Base-by-base conservation (phyloP, 306 rosid species). In the Luffa aegyptiaca region DNA sequence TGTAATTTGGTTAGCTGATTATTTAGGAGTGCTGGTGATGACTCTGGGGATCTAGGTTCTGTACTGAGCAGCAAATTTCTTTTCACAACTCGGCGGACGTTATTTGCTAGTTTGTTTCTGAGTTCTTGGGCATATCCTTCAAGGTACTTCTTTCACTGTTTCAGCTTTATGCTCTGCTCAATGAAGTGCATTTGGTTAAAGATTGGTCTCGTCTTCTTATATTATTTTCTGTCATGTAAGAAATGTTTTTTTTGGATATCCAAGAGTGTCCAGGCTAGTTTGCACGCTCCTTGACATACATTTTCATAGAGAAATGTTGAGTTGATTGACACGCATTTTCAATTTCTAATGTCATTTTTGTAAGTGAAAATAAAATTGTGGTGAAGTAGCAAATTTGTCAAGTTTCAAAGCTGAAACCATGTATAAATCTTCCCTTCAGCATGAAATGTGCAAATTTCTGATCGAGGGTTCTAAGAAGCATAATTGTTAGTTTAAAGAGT, bases 61-160 rank as follows among this genome's bases (percentile, higher is more conserved):
- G 68, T 83, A 80, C 44, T 83, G 44, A 46, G 75, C 68, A 86
- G 87, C 73, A 72, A 51, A 77, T 18, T 65, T 64, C 71, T 80
- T 72, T 89, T 82, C 20, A 86, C 88, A 42, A 88, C 93, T 10
- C 87, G 99, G 73, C 88, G 97, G 78, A 84, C 78, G 77, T 49
- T 93, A 80, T 80, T 95, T 82, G 89, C 92, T 66, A 89, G 93
- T 85, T 86, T 90, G 81, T 84, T 87, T 61, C 51, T 89, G 92
- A 86, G 20, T 87, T 85, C 93, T 13, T 79, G 84, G 83, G 89
- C 82, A 76, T 81, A 83, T 79, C 87, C 97, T 89, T 93, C 99
- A 85, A 95, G 99, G 99, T 93, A 91, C 88, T 91, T 87, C 58
- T 81, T 92, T 90, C 92, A 87, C 89, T 63, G 79, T 88, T 89